These are phyloP conservation scores for Saccharomycopsis hybrid DNA, from an alignment of 1,139 yeast genomes.

Conservation along the genomic window DNA sequence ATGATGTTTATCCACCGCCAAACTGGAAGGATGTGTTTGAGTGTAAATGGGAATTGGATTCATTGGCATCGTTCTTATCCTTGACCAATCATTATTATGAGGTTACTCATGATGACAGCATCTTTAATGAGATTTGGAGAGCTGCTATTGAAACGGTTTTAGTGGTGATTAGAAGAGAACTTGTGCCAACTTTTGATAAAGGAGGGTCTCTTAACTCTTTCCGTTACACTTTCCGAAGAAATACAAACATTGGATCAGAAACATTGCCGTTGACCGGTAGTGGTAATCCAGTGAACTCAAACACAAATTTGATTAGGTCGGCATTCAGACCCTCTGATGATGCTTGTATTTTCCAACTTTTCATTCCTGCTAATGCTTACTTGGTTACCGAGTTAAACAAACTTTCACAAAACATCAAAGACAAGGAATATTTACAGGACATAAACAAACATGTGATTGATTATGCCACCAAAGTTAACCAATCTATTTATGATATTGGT, in stretches of 20 bases:
- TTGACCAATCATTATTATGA: slow-evolving; percentile 64
- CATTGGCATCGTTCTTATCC: slow-evolving; percentile 75
- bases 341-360: slow-evolving; percentile 72
- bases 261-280: slow-evolving; percentile 71
- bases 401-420: slow-evolving; percentile 25
- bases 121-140: slow-evolving; percentile 52
- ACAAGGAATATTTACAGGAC: slow-evolving; percentile 25
- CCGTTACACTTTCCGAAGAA: slow-evolving; percentile 63
- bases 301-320: slow-evolving; percentile 70
- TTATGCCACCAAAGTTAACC: slow-evolving; percentile 30
- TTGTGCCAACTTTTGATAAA: slow-evolving; percentile 54
- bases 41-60: slow-evolving; percentile 85
- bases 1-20: slow-evolving; percentile 61
- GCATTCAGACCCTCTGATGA: slow-evolving; percentile 91
- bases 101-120: slow-evolving; percentile 43
- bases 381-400: slow-evolving; percentile 55
- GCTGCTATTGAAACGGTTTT: slow-evolving; percentile 50
- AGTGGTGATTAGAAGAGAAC: slow-evolving; percentile 52
- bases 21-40: slow-evolving; percentile 73
- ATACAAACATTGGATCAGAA: slow-evolving; percentile 73
- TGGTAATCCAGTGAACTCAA: slow-evolving; percentile 75
- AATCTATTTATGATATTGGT: slow-evolving; percentile 60
- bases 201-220: slow-evolving; percentile 46
- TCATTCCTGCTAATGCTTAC: slow-evolving; percentile 84
- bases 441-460: slow-evolving; percentile 31